Evolutionary conservation across 1,139 yeast genomes (phyloP), one percentile per base, ranked within the genome.

Genomic region (Entelexis sorbosivorans): DNA sequence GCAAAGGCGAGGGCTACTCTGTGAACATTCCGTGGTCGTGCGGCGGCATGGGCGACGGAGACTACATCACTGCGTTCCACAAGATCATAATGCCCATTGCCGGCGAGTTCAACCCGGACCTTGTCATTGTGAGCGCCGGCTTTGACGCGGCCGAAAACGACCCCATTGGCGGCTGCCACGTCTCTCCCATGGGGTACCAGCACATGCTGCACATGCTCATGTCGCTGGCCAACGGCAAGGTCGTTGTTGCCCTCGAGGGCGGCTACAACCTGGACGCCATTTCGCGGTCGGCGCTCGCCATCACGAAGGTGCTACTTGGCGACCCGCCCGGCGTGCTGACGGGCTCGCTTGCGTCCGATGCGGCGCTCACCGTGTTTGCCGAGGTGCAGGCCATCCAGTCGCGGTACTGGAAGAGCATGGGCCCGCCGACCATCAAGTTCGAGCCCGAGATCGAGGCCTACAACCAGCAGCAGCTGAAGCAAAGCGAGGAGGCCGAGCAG

Each of bases 91-190:
- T 93, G 76, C 98, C 98, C 0, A 79, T 88, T 44, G 84, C 94
- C 47, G 70, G 79, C 52, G 98, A 93, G 64, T 93, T 82, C 61
- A 82, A 82, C 61, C 97, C 99, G 0, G 98, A 93, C 68, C 73
- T 93, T 59, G 88, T 88, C 7, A 86, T 93, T 38, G 82, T 93
- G 33, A 86, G 96, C 40, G 82, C 97, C 0, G 99, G 99, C 0
- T 91, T 91, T 63, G 99, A 91, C 69, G 98, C 98, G 24, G 99
- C 99, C 0, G 96, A 86, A 61, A 98, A 97, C 50, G 99, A 93
- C 68, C 82, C 87, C 52, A 86, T 93, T 59, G 99, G 98, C n/a
- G 95, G 93, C 38, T 91, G 96, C 66, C 94, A 86, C 65, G 95
- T 93, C 4, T 77, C 96, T 0, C 98, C 98, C 1, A 83, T 88